Percentiles rank a stretch among this genome's conserved stretches.
Evolutionary conservation across 73 alveolate species (phyloP).

Genomic region (Symbiodinium natans): DNA sequence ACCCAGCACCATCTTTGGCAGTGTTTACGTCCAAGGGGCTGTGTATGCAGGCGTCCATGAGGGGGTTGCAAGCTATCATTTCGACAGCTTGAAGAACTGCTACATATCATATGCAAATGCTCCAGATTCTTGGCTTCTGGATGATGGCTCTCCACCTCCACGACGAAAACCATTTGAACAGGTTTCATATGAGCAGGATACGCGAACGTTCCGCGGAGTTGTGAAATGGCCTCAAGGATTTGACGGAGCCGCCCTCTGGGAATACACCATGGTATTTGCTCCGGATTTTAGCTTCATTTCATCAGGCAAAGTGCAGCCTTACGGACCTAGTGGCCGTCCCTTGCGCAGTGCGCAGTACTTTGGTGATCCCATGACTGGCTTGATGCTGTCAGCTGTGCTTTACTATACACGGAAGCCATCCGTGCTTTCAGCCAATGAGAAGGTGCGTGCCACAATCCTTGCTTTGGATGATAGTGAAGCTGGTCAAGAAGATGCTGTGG

Average conservation of each 20-base stretch:
- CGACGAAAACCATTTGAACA: constrained; percentile 22
- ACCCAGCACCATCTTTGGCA: constrained; percentile 28
- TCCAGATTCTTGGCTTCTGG: constrained; percentile 53
- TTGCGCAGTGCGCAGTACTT: background rate
- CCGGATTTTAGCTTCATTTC: constrained; percentile 10
- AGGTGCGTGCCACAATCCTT: background rate
- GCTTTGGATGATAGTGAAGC: background rate
- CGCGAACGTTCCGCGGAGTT: constrained; percentile 46
- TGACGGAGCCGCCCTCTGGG: constrained; percentile 66
- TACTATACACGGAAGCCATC: constrained; percentile 26
- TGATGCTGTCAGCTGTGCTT: background rate
- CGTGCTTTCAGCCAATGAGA: background rate
- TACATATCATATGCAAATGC: constrained; percentile 87
- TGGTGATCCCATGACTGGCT: background rate
- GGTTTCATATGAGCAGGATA: constrained; percentile 42
- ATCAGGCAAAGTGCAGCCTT: constrained; percentile 61
- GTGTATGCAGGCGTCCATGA: background rate
- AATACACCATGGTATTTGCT: constrained; percentile 40
- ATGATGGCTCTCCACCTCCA: constrained; percentile 73
- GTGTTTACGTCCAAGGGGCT: constrained; percentile 41
- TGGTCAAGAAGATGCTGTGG: background rate
- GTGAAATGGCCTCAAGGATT: constrained; percentile 21
- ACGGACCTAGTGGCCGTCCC: constrained; percentile 22
- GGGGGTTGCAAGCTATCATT: constrained; percentile 64
- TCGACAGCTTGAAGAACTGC: constrained; percentile 3